Evolutionary conservation across 306 rosid species (phyloP).

Genomic region (Prunus davidiana): DNA sequence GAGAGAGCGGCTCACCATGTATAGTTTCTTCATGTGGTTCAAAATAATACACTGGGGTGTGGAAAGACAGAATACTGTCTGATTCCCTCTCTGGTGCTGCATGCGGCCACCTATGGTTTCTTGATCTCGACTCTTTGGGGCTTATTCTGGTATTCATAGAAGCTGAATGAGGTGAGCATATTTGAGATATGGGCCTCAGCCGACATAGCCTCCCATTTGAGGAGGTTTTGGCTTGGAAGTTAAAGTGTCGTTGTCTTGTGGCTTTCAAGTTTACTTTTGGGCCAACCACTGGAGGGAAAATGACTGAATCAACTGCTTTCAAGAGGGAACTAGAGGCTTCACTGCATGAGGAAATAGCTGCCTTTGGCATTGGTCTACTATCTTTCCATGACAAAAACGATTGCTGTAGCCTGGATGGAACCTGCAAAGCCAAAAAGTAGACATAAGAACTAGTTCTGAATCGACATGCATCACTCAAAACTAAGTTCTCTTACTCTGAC

Average conservation of each 20-base stretch:
- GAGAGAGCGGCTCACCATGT: conserved; percentile 11
- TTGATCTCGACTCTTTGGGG: conserved; percentile 20
- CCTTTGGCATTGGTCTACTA: conserved; percentile 28
- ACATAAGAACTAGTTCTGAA: background rate
- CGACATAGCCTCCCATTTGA: conserved; percentile 27
- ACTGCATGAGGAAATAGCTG: conserved; percentile 14
- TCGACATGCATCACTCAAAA: background rate
- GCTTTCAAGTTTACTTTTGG: conserved; percentile 48
- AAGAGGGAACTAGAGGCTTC: conserved; percentile 8
- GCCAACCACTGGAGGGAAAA: conserved; percentile 41
- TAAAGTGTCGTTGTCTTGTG: conserved; percentile 28
- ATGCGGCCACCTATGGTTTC: conserved; percentile 43
- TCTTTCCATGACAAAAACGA: conserved; percentile 58
- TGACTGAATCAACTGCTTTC: conserved; percentile 39
- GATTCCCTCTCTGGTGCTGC: conserved; percentile 49
- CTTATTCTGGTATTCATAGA: conserved; percentile 24
- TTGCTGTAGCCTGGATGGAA: conserved; percentile 59
- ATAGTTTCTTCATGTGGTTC: conserved; percentile 30
- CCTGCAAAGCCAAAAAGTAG: conserved; percentile 49
- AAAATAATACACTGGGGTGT: conserved; percentile 45
- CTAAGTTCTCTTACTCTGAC: background rate
- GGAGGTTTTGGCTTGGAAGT: conserved; percentile 36
- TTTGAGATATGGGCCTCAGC: conserved; percentile 28
- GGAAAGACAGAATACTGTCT: conserved; percentile 66
- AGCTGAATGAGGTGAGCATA: conserved; percentile 17